These are phyloP conservation scores for Dryadomyces quercivorus DNA, from an alignment of 2,329 filamentous ascomycete species.

Conservation along the genomic window DNA sequence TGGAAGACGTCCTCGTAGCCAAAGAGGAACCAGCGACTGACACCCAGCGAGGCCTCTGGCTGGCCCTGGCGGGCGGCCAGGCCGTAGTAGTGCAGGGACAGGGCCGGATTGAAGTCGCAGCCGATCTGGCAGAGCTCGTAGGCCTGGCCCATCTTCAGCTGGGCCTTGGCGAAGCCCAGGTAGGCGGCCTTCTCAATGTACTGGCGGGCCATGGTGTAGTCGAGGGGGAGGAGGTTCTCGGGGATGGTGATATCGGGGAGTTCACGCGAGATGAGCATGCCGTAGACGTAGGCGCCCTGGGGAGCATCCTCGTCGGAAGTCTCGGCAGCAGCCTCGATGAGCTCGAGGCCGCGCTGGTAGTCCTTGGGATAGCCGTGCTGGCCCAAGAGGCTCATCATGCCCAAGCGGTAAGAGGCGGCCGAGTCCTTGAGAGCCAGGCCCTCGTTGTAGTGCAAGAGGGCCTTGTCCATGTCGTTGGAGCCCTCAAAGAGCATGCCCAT, in stretches of 20 bases:
- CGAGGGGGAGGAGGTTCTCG: conserved; percentile 52
- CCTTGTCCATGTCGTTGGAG: conserved; percentile 83
- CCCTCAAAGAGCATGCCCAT: conserved; percentile 98
- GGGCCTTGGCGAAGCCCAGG: conserved; percentile 88
- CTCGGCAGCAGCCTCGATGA: conserved; percentile 74
- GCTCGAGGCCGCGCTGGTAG: conserved; percentile 61
- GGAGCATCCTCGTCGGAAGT: conserved; percentile 92
- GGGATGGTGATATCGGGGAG: conserved; percentile 84
- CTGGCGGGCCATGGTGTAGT: conserved; percentile 62
- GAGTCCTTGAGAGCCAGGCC: conserved; percentile 76
- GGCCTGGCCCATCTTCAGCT: conserved; percentile 92
- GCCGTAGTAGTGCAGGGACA: conserved; percentile 92
- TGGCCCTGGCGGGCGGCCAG: conserved; percentile 87
- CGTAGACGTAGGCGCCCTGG: conserved; percentile 89
- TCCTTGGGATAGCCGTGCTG: conserved; percentile 87
- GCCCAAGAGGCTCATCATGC: conserved; percentile 94
- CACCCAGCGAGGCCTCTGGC: conserved; percentile 84
- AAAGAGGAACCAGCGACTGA: conserved; percentile 98
- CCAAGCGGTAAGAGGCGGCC: conserved; percentile 72
- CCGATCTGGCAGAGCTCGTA: conserved; percentile 90
- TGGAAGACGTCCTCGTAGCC: conserved; percentile 85
- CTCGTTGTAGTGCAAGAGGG: conserved; percentile 77
- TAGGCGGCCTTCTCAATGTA: conserved; percentile 97
- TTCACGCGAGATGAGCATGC: conserved; percentile 85
- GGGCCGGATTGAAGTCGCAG: conserved; percentile 86